Base-by-base conservation (phyloP, 2,329 filamentous ascomycete species). In the Metarhizium humberi region DNA sequence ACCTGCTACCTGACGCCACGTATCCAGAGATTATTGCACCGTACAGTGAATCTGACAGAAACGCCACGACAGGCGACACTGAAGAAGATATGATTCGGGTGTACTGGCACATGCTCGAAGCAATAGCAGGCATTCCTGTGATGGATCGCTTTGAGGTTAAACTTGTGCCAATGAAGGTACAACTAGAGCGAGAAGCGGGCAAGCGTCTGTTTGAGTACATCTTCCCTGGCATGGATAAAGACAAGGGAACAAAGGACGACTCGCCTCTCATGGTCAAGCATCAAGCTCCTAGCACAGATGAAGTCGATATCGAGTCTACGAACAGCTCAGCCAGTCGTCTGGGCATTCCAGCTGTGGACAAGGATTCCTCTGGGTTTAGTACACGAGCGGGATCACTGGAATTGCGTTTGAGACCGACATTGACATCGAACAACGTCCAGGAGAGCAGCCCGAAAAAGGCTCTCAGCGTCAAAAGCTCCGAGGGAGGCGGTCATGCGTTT, bases 31-130 rank as follows among this genome's bases (percentile, higher is more conserved):
- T 99, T 80, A 90, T 99, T 57, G 87, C 88, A 16, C 92, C 94
- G 0, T 97, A 95, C 65, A 74, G 87, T 25, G 88, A 95, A 58
- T 80, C 82, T 53, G 80, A 84, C 68, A 71, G 81, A 69, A 66
- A 75, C 60, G 63, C 75, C 67, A 60, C 60, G 29, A 58, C 60
- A 16, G 63, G 67, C 6, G 18, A 14, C 50, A 75, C 16, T 7
- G 50, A 87, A 58, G 79, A 81, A 49, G 90, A 91, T 65, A 97
- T 97, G 87, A 81, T 99, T 52, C 84, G 87, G 38, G 89, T 99
- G 13, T 94, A 95, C 67, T 99, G 95, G 90, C 86, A 96, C 67
- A 96, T 96, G 90, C 79, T 99, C 4, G 94, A 99, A 72, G 92
- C 94, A 7, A 96, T 99, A 69, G 94, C 92, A 42, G 94, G 94